Base-by-base conservation (phyloP, 441 rosid species). In the Gossypium schwendimanii region DNA sequence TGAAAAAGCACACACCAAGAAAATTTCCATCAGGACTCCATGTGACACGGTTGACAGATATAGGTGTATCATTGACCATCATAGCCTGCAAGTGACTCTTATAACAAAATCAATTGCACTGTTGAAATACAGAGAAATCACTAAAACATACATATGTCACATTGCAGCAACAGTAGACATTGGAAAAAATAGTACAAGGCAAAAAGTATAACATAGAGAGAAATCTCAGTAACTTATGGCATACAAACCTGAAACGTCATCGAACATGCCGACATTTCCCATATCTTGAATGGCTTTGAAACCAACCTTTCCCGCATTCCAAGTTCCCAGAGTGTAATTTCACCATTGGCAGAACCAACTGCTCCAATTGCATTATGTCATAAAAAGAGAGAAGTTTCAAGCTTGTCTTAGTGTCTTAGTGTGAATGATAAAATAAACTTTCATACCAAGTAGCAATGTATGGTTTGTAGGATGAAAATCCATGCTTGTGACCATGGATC, bases 21-120 rank as follows among this genome's bases (percentile, higher is more conserved):
- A 88, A 88, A 72, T 72, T 88, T 77, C 97, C 98, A 81, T 89
- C 97, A 39, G 93, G 87, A 81, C 92, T 93, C 96, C 98, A 93
- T 2, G 92, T 79, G 73, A 89, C 98, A 12, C 88, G 92, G 74
- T 79, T 91, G 74, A 91, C 94, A 55, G 91, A 89, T 64, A 87
- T 78, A 10, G 74, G 75, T 70, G 82, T 67, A 72, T 89, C 94
- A 78, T 86, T 91, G 60, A 26, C 82, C 52, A 81, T 74, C 61
- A 87, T 73, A 69, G 85, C 91, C 98, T 91, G 85, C 63, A 84
- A 58, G 61, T 75, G 52, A 78, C 36, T 64, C 75, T 39, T 36
- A 41, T 68, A 54, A 73, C 49, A 77, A 66, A 67, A 61, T 53
- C 49, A 72, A 58, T 54, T 44, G 61, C 72, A 39, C 6, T 24